Conservation (phyloP, 169 alveolate genomes). For the Sarcocystis neurona region DNA sequence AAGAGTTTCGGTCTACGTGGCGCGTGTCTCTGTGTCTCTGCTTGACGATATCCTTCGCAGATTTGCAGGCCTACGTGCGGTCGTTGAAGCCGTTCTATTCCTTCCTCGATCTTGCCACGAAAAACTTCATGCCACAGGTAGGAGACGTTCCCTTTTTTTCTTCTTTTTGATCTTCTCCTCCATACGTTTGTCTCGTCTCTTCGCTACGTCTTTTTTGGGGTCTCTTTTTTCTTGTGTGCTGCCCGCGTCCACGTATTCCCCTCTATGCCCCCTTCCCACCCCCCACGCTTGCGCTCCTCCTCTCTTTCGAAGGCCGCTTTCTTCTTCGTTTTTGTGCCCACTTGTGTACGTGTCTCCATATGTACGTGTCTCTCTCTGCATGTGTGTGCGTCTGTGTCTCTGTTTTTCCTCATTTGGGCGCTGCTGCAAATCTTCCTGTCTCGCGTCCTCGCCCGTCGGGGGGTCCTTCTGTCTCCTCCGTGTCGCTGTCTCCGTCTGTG, state of each 20-base stretch:
- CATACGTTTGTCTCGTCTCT: not conserved
- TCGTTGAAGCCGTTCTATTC: slow-evolving; percentile 83
- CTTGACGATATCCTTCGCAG: slow-evolving; percentile 42
- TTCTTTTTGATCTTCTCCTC: not conserved
- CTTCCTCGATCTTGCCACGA: slow-evolving; percentile 87
- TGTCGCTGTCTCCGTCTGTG: not conserved
- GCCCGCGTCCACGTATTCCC: not conserved
- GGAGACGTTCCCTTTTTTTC: not conserved
- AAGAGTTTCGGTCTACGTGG: too few species aligned
- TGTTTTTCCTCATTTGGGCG: not conserved
- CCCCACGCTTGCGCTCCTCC: not conserved
- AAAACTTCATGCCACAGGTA: slow-evolving; percentile 81
- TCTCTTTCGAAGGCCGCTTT: not conserved
- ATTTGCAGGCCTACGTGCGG: slow-evolving; percentile 65
- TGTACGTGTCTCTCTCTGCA: not conserved
- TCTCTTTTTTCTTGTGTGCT: not conserved
- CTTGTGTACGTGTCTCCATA: not conserved
- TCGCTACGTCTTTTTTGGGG: not conserved
- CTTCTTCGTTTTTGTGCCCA: not conserved
- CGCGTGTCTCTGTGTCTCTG: slow-evolving; percentile 85
- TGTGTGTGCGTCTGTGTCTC: not conserved
- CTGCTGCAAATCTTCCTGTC: not conserved
- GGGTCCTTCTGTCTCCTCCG: not conserved
- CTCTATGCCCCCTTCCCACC: not conserved
- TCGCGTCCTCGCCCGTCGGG: not conserved